These are phyloP conservation scores for Alliaria petiolata DNA, from an alignment of 345 rosid genomes.

Conservation along the genomic window DNA sequence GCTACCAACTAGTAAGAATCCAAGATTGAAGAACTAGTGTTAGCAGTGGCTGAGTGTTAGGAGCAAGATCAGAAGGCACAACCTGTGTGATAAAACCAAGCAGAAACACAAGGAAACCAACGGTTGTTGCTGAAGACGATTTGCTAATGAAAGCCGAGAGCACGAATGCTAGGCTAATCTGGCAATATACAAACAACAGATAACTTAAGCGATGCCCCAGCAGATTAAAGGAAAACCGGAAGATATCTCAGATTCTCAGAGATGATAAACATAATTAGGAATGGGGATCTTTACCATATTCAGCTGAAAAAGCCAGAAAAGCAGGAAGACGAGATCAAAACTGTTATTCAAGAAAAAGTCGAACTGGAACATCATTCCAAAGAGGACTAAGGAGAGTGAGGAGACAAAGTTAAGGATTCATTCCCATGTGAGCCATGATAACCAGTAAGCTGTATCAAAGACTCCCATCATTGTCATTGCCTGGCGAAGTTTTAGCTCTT, in stretches of 20 bases:
- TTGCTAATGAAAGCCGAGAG: constrained; percentile 73
- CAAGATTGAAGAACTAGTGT: background rate
- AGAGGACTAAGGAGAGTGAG: constrained; percentile 67
- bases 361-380: constrained; percentile 90
- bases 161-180: constrained; percentile 80
- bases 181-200: constrained; percentile 28
- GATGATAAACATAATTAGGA: background rate
- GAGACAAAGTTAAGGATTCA: constrained; percentile 63
- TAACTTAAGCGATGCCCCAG: background rate
- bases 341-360: constrained; percentile 82
- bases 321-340: constrained; percentile 57
- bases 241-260: too few relatives aligned
- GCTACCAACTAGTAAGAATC: constrained; percentile 18
- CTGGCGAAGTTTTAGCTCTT: constrained; percentile 97
- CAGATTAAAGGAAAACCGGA: background rate
- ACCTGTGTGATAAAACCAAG: constrained; percentile 77
- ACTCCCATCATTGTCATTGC: constrained; percentile 89
- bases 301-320: constrained; percentile 78
- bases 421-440: constrained; percentile 91
- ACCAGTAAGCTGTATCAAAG: constrained; percentile 80
- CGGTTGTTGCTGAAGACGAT: constrained; percentile 72
- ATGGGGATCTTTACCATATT: constrained; percentile 59
- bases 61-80: constrained; percentile 31
- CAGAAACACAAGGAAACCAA: constrained; percentile 74
- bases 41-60: too few relatives aligned